Evolutionary conservation across 2,329 filamentous ascomycete species (phyloP), one percentile per base, ranked within the genome.

Genomic region (Colletotrichum destructivum): DNA sequence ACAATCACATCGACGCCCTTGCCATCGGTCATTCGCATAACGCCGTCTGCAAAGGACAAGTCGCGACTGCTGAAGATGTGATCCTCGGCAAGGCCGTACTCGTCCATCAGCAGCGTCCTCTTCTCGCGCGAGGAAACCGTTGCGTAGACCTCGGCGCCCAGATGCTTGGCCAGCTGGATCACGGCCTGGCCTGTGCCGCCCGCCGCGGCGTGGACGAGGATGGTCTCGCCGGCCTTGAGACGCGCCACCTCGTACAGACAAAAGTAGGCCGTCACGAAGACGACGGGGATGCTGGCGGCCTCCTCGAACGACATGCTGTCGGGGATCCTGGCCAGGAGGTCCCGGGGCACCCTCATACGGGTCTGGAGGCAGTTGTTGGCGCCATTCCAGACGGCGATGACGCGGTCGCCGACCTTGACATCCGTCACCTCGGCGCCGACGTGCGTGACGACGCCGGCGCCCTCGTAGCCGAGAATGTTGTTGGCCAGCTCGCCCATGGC

Each of bases 71-170:
- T 77, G 66, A 85, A 78, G 5, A 84, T 81, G 31, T 81, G 79
- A 6, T 78, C 76, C 15, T 77, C 73, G 0, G 78, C 79, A 18
- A 83, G 77, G 9, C 76, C 75, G 54, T 77, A 80, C 2, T 64
- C 52, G 0, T 78, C 72, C 21, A 73, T 75, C 8, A 83, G 61
- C 1, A 79, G 66, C 16, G 76, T 61, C 6, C 72, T 73, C 71
- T 83, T 82, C 13, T 76, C 77, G 4, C 72, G 38, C 2, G 76
- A 75, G 6, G 78, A 75, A 2, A 79, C 84, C 0, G 86, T 86
- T 0, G 78, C 81, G 69, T 82, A 86, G 1, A 88, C 77, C 4
- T 82, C 77, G 3, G 83, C 83, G 0, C 81, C 82, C 15, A 79
- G 62, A 75, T 79, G 78, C 60, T 81, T 79, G 0, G 81, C 80